These are phyloP conservation scores for Colletotrichum lupini DNA, from an alignment of 2,329 filamentous ascomycete species.

Conservation along the genomic window DNA sequence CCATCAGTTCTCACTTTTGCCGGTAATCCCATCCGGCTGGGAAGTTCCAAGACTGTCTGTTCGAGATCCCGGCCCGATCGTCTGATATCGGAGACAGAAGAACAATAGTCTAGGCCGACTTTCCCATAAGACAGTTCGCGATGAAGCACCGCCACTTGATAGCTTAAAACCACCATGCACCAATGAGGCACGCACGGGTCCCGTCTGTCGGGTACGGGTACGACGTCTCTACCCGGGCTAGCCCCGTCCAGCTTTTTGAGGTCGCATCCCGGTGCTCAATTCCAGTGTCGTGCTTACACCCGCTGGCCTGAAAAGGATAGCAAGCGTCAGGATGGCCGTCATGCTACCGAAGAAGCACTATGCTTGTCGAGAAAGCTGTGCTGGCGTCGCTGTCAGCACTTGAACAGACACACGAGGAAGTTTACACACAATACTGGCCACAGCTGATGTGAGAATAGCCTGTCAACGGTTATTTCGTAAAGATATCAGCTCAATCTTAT, in stretches of 20 bases:
- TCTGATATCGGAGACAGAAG: constrained; percentile 21
- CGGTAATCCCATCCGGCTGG: not conserved
- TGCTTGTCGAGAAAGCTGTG: not conserved
- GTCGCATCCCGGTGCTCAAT: not conserved
- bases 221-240: constrained; percentile 6
- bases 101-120: not conserved
- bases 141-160: not conserved
- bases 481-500: constrained; percentile 9
- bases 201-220: constrained; percentile 31
- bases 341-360: not conserved
- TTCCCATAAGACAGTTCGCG: not conserved
- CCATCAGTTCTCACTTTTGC: not conserved
- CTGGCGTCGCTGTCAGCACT: constrained; percentile 1
- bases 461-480: not conserved
- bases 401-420: not conserved
- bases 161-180: not conserved
- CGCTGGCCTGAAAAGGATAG: not conserved
- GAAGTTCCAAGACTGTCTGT: constrained; percentile 29
- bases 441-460: not conserved
- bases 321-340: not conserved
- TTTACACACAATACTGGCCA: not conserved
- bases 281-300: not conserved
- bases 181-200: constrained; percentile 19
- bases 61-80: constrained; percentile 27
- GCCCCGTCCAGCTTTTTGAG: not conserved